Percentiles rank a stretch among this genome's conserved stretches.
Conservation (phyloP, 805 yeast genomes). For the Wickerhamiella brachini region DNA sequence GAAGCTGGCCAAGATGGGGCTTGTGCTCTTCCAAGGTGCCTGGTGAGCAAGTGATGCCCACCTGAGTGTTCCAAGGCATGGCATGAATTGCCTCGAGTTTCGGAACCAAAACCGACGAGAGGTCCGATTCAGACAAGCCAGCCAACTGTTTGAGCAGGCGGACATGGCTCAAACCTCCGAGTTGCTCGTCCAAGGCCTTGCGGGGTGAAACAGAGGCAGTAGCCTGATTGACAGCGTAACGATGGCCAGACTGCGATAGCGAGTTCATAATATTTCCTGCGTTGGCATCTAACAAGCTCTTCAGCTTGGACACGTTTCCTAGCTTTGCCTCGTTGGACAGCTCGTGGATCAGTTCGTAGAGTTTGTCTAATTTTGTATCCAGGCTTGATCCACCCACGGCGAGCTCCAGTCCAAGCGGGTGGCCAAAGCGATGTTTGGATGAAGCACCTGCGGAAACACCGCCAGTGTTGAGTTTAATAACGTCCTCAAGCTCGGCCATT, state of each 20-base stretch:
- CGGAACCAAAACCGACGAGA: conserved; percentile 46
- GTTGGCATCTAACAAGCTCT: conserved; percentile 55
- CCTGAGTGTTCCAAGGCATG: conserved; percentile 12
- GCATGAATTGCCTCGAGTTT: conserved; percentile 30
- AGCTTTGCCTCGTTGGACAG: conserved; percentile 59
- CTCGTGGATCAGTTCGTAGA: conserved; percentile 56
- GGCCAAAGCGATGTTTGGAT: conserved; percentile 8
- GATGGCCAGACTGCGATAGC: conserved; percentile 80
- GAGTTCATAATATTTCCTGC: conserved; percentile 66
- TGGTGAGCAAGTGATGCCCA: conserved; percentile 21
- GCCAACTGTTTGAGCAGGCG: conserved; percentile 51
- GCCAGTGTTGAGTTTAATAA: conserved; percentile 71
- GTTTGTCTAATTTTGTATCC: conserved; percentile 43
- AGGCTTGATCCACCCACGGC: conserved; percentile 24
- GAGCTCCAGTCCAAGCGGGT: conserved; percentile 10
- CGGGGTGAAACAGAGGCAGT: conserved; percentile 48
- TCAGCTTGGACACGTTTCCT: conserved; percentile 49
- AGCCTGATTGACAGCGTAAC: conserved; percentile 60
- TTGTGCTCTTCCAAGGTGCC: conserved; percentile 7
- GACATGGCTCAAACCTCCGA: conserved; percentile 69
- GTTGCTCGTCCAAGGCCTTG: conserved; percentile 44
- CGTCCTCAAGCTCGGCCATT: conserved; percentile 74
- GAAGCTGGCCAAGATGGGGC: conserved; percentile 4
- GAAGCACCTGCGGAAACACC: conserved; percentile 49
- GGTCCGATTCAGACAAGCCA: conserved; percentile 34